A percentile compares a stretch with the other conserved stretches of the same genome.
These are phyloP conservation scores for Fusarium caatingaense DNA, from an alignment of 2,329 filamentous ascomycete species.

Conservation along the genomic window DNA sequence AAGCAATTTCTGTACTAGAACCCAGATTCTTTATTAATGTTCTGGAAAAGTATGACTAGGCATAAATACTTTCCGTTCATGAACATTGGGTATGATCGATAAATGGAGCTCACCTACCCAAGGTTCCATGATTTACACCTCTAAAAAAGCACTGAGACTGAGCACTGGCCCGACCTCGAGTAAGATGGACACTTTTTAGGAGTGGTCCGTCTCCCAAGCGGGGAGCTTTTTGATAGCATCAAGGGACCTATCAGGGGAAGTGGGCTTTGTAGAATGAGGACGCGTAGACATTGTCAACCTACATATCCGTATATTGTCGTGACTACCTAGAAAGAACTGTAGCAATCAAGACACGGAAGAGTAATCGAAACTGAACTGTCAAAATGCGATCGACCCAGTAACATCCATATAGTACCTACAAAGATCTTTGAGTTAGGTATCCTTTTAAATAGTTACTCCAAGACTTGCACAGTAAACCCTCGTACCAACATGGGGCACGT, in stretches of 20 bases:
- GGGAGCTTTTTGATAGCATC: constrained; percentile 11
- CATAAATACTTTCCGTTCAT: background rate
- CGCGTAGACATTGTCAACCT: constrained; percentile 33
- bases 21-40: background rate
- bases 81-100: background rate
- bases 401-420: background rate
- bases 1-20: background rate
- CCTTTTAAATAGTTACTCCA: background rate
- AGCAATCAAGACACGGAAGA: background rate
- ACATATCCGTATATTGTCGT: background rate
- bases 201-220: constrained; percentile 6
- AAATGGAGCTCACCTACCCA: background rate
- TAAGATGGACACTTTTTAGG: constrained; percentile 6
- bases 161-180: background rate
- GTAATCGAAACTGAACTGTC: background rate
- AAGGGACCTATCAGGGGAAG: constrained; percentile 36
- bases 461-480: background rate
- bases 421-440: background rate
- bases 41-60: background rate
- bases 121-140: constrained; percentile 1
- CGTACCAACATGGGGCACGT: background rate
- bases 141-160: constrained; percentile 17
- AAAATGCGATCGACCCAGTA: background rate
- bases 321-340: background rate
- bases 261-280: constrained; percentile 36